These are phyloP conservation scores for Acidiella bohemica DNA, from an alignment of 495 filamentous ascomycete species.

Conservation along the genomic window DNA sequence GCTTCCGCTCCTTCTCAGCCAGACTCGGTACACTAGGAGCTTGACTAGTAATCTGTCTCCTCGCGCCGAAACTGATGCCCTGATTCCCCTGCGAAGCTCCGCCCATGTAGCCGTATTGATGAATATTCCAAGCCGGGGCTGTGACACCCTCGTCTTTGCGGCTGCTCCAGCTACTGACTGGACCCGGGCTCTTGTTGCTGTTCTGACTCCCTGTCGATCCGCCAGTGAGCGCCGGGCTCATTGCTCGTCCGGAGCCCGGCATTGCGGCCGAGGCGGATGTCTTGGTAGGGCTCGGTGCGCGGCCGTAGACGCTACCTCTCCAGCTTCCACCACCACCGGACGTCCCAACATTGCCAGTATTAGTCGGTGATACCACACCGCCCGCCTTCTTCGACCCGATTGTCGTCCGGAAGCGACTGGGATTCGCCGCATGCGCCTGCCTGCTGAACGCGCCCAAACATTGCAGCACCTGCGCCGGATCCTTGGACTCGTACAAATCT, in stretches of 20 bases:
- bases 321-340: conserved; percentile 17
- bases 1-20: conserved; percentile 50
- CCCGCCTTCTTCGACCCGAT: conserved; percentile 59
- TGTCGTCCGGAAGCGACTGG: conserved; percentile 52
- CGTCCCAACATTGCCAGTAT: conserved; percentile 27
- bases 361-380: conserved; percentile 54
- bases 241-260: conserved; percentile 18
- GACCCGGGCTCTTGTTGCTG: conserved; percentile 32
- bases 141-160: conserved; percentile 66
- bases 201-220: conserved; percentile 29
- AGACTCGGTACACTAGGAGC: conserved; percentile 64
- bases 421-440: conserved; percentile 63
- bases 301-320: conserved; percentile 16
- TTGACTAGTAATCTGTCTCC: conserved; percentile 81
- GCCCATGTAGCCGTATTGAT: conserved; percentile 97
- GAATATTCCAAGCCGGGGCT: conserved; percentile 92
- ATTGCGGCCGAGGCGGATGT: conserved; percentile 23
- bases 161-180: conserved; percentile 83
- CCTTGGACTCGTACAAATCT: conserved; percentile 91
- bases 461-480: conserved; percentile 91
- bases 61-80: conserved; percentile 79
- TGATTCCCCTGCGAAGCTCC: conserved; percentile 93
- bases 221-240: conserved; percentile 44
- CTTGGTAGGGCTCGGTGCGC: conserved; percentile 53
- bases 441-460: conserved; percentile 87